A percentile compares a stretch with the other conserved stretches of the same genome.
These are phyloP conservation scores for Hypocreales sp. DNA, from an alignment of 2,329 filamentous ascomycete species.

Conservation along the genomic window DNA sequence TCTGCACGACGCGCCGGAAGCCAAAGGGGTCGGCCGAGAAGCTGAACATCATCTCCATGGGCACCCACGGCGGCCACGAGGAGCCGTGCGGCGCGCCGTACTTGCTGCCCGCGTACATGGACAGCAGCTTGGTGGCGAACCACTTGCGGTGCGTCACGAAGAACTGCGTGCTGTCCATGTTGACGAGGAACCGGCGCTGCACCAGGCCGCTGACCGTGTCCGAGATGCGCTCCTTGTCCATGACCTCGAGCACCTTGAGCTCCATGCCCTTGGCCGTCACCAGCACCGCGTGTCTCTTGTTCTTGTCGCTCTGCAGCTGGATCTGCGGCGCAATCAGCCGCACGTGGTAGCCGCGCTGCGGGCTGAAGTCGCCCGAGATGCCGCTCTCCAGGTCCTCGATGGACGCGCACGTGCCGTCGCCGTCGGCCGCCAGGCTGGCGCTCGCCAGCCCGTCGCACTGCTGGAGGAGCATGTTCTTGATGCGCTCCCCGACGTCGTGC, in stretches of 20 bases:
- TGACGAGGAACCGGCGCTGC: conserved; percentile 81
- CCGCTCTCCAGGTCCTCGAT: conserved; percentile 54
- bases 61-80: conserved; percentile 95
- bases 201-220: conserved; percentile 92
- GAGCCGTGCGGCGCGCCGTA: conserved; percentile 78
- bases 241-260: conserved; percentile 90
- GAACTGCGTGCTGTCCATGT: conserved; percentile 96
- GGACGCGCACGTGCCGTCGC: conserved; percentile 20
- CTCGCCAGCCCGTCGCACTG: conserved; percentile 57
- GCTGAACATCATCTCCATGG: conserved; percentile 96
- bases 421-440: conserved; percentile 15
- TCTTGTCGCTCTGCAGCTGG: conserved; percentile 96
- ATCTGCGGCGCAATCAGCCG: conserved; percentile 95
- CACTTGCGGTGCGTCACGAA: conserved; percentile 93
- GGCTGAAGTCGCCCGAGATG: conserved; percentile 74
- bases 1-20: conserved; percentile 94
- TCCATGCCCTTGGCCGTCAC: conserved; percentile 97
- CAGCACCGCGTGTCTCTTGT: conserved; percentile 90
- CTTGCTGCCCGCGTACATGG: conserved; percentile 85
- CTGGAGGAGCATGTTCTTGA: conserved; percentile 73
- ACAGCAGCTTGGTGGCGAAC: conserved; percentile 68
- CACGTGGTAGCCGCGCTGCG: conserved; percentile 89
- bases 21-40: conserved; percentile 88
- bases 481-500: conserved; percentile 63
- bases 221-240: conserved; percentile 86